phyloP scores from a whole-genome alignment of 768 basidiomycete species.

The Agaricus sinodeliciosus region DNA sequence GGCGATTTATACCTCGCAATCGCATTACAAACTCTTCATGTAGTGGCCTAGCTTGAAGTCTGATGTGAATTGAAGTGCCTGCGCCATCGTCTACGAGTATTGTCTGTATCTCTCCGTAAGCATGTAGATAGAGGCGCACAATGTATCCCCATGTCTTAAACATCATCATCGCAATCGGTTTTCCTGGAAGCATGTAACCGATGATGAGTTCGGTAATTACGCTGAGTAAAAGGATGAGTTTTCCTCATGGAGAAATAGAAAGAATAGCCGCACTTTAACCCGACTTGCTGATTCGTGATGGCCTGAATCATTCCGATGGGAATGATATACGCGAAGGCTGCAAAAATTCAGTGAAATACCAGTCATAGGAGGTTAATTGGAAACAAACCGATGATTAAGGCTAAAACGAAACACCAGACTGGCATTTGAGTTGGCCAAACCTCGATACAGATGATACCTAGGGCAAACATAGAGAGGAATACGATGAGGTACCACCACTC shows the following conservation, averaged over 20 bases:
- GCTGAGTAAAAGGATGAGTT: slow-evolving; percentile 11
- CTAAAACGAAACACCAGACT: slow-evolving; percentile 47
- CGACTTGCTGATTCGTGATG: slow-evolving; percentile 73
- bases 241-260: not conserved
- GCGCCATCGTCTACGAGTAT: slow-evolving; percentile 38
- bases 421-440: slow-evolving; percentile 47
- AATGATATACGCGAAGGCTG: slow-evolving; percentile 56
- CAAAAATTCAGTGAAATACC: slow-evolving; percentile 13
- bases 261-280: slow-evolving; percentile 34
- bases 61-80: slow-evolving; percentile 49
- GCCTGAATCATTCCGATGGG: slow-evolving; percentile 60
- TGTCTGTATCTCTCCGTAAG: not conserved
- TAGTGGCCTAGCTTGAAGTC: slow-evolving; percentile 71
- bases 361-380: slow-evolving; percentile 27
- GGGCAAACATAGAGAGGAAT: slow-evolving; percentile 56
- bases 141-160: slow-evolving; percentile 61
- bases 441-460: slow-evolving; percentile 61
- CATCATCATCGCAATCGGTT: slow-evolving; percentile 65
- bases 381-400: slow-evolving; percentile 46
- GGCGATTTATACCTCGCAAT: not conserved
- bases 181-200: slow-evolving; percentile 63
- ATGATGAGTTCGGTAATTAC: slow-evolving; percentile 60
- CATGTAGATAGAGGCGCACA: not conserved
- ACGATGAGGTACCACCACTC: slow-evolving; percentile 77
- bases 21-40: slow-evolving; percentile 60